These are phyloP conservation scores for Pyrus betulifolia DNA, from an alignment of 306 rosid genomes.

Conservation along the genomic window DNA sequence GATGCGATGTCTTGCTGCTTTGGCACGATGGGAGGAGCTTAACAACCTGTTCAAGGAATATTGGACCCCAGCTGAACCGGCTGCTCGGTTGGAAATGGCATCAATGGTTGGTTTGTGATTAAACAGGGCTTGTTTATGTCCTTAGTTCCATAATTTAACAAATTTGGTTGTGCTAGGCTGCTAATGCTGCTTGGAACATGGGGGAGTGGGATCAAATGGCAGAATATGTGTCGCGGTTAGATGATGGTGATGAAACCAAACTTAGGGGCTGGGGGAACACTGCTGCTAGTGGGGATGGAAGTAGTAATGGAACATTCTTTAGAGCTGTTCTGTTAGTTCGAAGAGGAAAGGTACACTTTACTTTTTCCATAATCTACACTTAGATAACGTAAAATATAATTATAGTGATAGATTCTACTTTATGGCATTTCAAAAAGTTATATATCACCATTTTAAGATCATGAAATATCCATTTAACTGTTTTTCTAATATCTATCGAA, in stretches of 20 bases:
- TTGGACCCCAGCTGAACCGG: slow-evolving; percentile 98
- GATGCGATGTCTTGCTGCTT: slow-evolving; percentile 98
- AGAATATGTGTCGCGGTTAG: slow-evolving; percentile 83
- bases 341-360: slow-evolving; percentile 67
- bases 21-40: slow-evolving; percentile 98
- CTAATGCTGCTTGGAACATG: slow-evolving; percentile 96
- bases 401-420: background rate
- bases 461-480: background rate
- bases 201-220: slow-evolving; percentile 99
- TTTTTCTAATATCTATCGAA: background rate
- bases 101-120: slow-evolving; percentile 63
- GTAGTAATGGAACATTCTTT: slow-evolving; percentile 88
- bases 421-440: background rate
- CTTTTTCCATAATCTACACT: background rate
- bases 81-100: slow-evolving; percentile 96
- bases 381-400: background rate
- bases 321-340: slow-evolving; percentile 88
- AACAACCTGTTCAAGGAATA: slow-evolving; percentile 77
- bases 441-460: background rate
- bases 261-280: slow-evolving; percentile 74
- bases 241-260: slow-evolving; percentile 98
- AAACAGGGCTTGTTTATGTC: slow-evolving; percentile 4
- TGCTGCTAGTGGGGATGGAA: slow-evolving; percentile 78
- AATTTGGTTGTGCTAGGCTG: slow-evolving; percentile 58
- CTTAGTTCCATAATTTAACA: background rate